These are phyloP conservation scores for Dimargaris cristalligena DNA, from an alignment of 192 early-diverging fungal species.

Conservation along the genomic window DNA sequence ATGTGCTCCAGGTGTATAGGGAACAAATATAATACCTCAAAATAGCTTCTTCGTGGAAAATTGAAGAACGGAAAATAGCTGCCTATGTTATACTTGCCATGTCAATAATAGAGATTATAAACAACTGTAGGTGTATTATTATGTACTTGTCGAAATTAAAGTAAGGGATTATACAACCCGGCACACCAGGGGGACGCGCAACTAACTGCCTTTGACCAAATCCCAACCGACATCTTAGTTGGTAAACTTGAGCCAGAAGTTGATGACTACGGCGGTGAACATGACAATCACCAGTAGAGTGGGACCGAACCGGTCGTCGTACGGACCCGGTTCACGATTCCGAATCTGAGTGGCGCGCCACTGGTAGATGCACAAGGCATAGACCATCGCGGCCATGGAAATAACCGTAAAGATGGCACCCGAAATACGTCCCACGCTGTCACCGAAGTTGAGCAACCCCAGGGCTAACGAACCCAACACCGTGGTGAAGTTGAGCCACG, in stretches of 20 bases:
- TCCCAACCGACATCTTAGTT: constrained; percentile 20
- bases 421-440: constrained; percentile 46
- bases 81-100: no score
- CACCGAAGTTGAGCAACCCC: constrained; percentile 70
- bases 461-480: constrained; percentile 60
- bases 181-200: no score
- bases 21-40: no score
- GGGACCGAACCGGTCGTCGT: constrained; percentile 60
- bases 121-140: no score
- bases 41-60: no score
- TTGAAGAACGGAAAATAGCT: no score
- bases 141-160: no score
- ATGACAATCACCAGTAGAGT: constrained; percentile 49
- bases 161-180: no score
- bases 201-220: no score
- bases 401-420: constrained; percentile 50
- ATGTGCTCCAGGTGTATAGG: no score
- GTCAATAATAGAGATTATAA: no score
- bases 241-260: constrained; percentile 50
- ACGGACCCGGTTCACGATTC: constrained; percentile 46
- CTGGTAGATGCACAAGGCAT: constrained; percentile 59
- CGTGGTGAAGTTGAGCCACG: constrained; percentile 75
- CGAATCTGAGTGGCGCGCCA: constrained; percentile 53
- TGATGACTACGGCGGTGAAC: constrained; percentile 43
- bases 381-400: constrained; percentile 61